Evolutionary conservation across 2,329 filamentous ascomycete genomes (phyloP).

Genomic region (Diaporthe sp.): DNA sequence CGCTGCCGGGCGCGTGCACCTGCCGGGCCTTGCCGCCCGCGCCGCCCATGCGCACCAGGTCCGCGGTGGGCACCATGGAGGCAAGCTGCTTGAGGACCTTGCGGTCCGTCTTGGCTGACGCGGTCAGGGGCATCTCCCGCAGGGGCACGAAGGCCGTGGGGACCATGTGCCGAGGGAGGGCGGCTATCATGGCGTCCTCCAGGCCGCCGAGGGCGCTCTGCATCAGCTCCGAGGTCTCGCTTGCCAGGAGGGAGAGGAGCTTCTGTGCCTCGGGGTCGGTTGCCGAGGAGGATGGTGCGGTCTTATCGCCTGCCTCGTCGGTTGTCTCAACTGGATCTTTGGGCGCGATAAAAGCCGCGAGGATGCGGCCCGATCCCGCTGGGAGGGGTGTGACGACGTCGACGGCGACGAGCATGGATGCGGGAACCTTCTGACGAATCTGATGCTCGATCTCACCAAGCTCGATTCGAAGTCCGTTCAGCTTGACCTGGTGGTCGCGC

Average conservation of each 20-base stretch:
- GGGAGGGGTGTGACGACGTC: not conserved
- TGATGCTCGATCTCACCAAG: conserved; percentile 56
- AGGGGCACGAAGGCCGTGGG: conserved; percentile 30
- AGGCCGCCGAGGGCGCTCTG: not conserved
- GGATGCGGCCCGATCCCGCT: not conserved
- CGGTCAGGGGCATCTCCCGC: conserved; percentile 28
- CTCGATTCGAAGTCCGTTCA: conserved; percentile 62
- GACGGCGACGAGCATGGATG: conserved; percentile 25
- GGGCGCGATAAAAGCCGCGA: not conserved
- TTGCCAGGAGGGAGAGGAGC: not conserved
- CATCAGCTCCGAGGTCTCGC: not conserved
- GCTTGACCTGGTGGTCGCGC: conserved; percentile 63
- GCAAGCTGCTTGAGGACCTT: conserved; percentile 29
- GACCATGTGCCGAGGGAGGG: conserved; percentile 34
- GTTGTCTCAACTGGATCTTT: not conserved
- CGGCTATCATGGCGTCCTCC: conserved; percentile 1
- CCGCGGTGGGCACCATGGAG: not conserved
- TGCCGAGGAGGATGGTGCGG: not conserved
- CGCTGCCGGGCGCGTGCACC: not conserved
- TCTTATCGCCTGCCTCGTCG: not conserved
- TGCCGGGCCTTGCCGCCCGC: not conserved
- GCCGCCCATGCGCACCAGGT: not conserved
- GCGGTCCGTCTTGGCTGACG: conserved; percentile 36
- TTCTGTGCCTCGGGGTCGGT: not conserved
- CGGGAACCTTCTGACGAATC: conserved; percentile 11